A percentile compares a stretch with the other conserved stretches of the same genome.
Evolutionary conservation across 441 rosid species (phyloP).

Genomic region (Erodium moschatum): DNA sequence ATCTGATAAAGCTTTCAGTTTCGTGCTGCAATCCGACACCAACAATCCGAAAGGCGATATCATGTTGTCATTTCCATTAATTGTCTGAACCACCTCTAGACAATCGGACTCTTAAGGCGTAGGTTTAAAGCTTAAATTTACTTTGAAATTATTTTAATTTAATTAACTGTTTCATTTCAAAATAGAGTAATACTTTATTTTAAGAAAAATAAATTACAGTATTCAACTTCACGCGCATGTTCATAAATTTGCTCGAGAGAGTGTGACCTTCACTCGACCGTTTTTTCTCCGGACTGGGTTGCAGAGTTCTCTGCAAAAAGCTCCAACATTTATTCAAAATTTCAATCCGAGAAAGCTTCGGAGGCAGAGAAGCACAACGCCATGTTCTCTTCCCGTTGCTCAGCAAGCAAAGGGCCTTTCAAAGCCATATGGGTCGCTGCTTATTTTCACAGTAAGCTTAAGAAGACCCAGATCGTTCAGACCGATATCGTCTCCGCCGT

Average conservation of each 20-base stretch:
- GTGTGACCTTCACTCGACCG: neutral
- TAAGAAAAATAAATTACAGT: neutral
- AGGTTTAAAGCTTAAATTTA: no score
- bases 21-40: no score
- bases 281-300: neutral
- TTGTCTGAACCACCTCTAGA: no score
- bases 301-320: neutral
- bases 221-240: neutral
- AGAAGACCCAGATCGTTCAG: conserved; percentile 52
- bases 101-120: no score
- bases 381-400: conserved; percentile 57
- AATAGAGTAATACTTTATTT: neutral
- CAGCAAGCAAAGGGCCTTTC: conserved; percentile 53
- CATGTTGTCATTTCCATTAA: no score
- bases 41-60: no score
- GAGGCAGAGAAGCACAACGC: neutral
- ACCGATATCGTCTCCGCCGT: conserved; percentile 65
- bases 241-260: neutral
- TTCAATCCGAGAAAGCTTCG: neutral
- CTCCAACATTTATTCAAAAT: neutral
- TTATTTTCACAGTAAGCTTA: conserved; percentile 63
- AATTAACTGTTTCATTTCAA: neutral
- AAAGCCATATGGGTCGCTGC: conserved; percentile 81
- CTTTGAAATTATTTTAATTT: no score
- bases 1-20: no score